Conservation (phyloP, 1,139 yeast species). For the Hansenula anomala region DNA sequence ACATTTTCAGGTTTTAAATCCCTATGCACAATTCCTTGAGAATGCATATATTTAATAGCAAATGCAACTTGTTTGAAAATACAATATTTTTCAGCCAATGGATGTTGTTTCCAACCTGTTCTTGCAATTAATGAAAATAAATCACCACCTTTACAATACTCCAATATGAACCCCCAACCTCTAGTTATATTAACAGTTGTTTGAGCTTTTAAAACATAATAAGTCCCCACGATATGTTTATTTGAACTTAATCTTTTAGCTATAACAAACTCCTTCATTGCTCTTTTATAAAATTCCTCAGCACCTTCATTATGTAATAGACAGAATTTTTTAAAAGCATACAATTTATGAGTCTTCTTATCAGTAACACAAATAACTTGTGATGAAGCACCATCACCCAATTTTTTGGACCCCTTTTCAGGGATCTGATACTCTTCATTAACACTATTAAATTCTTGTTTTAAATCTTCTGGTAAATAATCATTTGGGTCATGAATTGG, state of each 20-base stretch:
- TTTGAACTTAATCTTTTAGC: slow-evolving; percentile 46
- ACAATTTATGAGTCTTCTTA: slow-evolving; percentile 34
- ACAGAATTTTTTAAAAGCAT: slow-evolving; percentile 65
- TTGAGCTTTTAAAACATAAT: slow-evolving; percentile 53
- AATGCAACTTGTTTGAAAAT: slow-evolving; percentile 41
- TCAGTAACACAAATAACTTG: slow-evolving; percentile 52
- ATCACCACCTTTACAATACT: slow-evolving; percentile 67
- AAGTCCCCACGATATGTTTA: slow-evolving; percentile 56
- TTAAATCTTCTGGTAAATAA: slow-evolving; percentile 49
- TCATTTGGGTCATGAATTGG: slow-evolving; percentile 72
- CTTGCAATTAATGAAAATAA: slow-evolving; percentile 55
- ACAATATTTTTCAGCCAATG: slow-evolving; percentile 47
- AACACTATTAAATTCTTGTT: slow-evolving; percentile 46
- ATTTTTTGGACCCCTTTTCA: slow-evolving; percentile 34
- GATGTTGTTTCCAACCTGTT: slow-evolving; percentile 42
- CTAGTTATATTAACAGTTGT: slow-evolving; percentile 49
- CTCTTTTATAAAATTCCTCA: slow-evolving; percentile 61
- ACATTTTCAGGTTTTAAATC: slow-evolving; percentile 94
- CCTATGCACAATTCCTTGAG: slow-evolving; percentile 79
- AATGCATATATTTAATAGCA: slow-evolving; percentile 69
- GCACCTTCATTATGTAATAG: slow-evolving; percentile 55
- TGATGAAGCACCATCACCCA: slow-evolving; percentile 74
- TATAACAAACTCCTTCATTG: slow-evolving; percentile 57
- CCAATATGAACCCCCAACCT: slow-evolving; percentile 77
- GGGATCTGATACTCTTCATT: slow-evolving; percentile 58